Percentiles rank a stretch among this genome's conserved stretches.
Conservation (phyloP, 257 asterid genomes). For the Forsythia viridissima region DNA sequence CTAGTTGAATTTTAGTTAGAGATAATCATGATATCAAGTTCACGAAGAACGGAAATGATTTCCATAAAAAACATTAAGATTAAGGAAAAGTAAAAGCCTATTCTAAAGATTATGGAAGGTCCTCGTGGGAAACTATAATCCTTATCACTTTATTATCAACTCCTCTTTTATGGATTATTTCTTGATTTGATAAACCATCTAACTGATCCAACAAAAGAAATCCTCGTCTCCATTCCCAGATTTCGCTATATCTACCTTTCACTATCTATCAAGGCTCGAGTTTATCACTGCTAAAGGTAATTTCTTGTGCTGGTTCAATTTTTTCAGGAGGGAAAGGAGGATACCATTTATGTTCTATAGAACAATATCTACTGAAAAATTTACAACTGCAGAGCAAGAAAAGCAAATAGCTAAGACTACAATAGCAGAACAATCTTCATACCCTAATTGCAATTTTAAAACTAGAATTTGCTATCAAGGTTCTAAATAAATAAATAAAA, state of each 20-base stretch:
- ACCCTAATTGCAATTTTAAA: background rate
- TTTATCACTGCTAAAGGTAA: conserved; percentile 2
- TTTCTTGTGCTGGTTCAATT: background rate
- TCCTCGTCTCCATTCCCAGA: background rate
- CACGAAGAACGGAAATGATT: background rate
- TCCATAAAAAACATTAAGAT: background rate
- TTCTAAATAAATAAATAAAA: background rate
- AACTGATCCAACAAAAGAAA: background rate
- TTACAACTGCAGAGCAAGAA: too few relatives aligned
- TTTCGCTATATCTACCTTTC: background rate
- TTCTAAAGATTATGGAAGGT: background rate
- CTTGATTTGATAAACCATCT: background rate
- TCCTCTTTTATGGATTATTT: background rate
- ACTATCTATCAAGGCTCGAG: background rate
- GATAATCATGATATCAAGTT: background rate
- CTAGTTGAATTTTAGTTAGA: background rate
- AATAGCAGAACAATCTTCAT: background rate
- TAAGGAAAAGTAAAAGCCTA: background rate
- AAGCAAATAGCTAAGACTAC: background rate
- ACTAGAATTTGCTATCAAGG: background rate
- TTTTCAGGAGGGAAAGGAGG: background rate
- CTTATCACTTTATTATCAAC: background rate
- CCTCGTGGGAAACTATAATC: background rate
- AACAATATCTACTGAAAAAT: background rate
- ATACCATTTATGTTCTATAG: background rate